A percentile compares a stretch with the other conserved stretches of the same genome.
Evolutionary conservation across 768 basidiomycete species (phyloP).

Genomic region (Tubosaeta sp.): DNA sequence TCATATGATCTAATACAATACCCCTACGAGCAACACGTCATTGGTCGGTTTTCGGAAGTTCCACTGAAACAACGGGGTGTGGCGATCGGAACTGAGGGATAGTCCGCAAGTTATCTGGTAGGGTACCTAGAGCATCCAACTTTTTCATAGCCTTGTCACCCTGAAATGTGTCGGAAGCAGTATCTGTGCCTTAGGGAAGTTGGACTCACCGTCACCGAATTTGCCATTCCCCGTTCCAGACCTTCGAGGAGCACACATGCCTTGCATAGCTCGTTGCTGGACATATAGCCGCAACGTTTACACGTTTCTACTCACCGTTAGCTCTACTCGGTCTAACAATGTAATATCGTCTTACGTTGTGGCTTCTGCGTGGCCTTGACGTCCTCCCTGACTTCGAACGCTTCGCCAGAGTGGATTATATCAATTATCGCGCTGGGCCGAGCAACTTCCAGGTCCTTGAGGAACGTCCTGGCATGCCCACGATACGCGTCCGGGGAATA

Average conservation of each 20-base stretch:
- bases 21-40: neutral
- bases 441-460: slow-evolving; percentile 93
- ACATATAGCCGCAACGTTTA: slow-evolving; percentile 90
- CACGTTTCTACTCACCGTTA: slow-evolving; percentile 65
- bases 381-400: slow-evolving; percentile 81
- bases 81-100: slow-evolving; percentile 66
- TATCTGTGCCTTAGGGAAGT: neutral
- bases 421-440: slow-evolving; percentile 96
- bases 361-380: slow-evolving; percentile 79
- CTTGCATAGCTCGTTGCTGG: slow-evolving; percentile 95
- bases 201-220: slow-evolving; percentile 53
- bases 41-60: slow-evolving; percentile 25
- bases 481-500: slow-evolving; percentile 99
- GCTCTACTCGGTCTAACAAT: neutral
- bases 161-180: slow-evolving; percentile 33
- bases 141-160: slow-evolving; percentile 65
- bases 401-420: slow-evolving; percentile 95
- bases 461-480: slow-evolving; percentile 88
- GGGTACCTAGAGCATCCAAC: slow-evolving; percentile 53
- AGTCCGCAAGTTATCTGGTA: slow-evolving; percentile 66
- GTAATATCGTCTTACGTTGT: slow-evolving; percentile 59
- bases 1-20: slow-evolving; percentile 2
- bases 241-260: slow-evolving; percentile 90
- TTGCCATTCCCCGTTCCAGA: slow-evolving; percentile 77
- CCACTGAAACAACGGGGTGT: slow-evolving; percentile 39